phyloP scores from a whole-genome alignment of 2,329 filamentous ascomycete species.

The Graphilbum fragrans region DNA sequence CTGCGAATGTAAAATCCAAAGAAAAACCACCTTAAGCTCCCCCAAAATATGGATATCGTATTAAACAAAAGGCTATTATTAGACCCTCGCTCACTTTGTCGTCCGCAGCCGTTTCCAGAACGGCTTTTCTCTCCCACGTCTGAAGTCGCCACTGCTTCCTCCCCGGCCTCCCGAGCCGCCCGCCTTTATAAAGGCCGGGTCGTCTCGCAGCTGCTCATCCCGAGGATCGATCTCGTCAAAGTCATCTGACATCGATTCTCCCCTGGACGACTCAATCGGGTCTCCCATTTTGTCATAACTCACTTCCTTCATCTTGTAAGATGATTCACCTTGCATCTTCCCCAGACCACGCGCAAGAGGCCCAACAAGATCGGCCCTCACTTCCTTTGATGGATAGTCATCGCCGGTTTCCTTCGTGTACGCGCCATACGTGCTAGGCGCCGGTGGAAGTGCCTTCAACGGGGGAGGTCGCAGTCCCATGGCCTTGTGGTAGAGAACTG shows the following conservation, averaged over 20 bases:
- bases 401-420: slow-evolving; percentile 5
- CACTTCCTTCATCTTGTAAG: slow-evolving; percentile 1
- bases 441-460: background rate
- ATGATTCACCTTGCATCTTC: slow-evolving; percentile 17
- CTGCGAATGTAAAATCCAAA: too few species aligned
- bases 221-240: slow-evolving; percentile 30
- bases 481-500: slow-evolving; percentile 32
- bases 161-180: slow-evolving; percentile 8
- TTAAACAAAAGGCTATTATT: too few species aligned
- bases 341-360: slow-evolving; percentile 19
- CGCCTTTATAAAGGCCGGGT: slow-evolving; percentile 22
- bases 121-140: slow-evolving; percentile 9
- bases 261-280: slow-evolving; percentile 3
- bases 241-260: slow-evolving; percentile 11
- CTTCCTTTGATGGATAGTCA: slow-evolving; percentile 13
- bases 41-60: too few species aligned
- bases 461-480: slow-evolving; percentile 20
- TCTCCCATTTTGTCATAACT: slow-evolving; percentile 12
- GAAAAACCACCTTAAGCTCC: too few species aligned
- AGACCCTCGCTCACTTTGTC: slow-evolving; percentile 6
- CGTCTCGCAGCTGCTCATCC: slow-evolving; percentile 34
- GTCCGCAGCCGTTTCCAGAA: slow-evolving; percentile 16
- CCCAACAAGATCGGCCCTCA: slow-evolving; percentile 14
- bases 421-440: background rate
- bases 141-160: slow-evolving; percentile 2